Percentiles rank a stretch among this genome's conserved stretches.
phyloP scores from a whole-genome alignment of 768 basidiomycete species.

The Lentinula guzmanii region DNA sequence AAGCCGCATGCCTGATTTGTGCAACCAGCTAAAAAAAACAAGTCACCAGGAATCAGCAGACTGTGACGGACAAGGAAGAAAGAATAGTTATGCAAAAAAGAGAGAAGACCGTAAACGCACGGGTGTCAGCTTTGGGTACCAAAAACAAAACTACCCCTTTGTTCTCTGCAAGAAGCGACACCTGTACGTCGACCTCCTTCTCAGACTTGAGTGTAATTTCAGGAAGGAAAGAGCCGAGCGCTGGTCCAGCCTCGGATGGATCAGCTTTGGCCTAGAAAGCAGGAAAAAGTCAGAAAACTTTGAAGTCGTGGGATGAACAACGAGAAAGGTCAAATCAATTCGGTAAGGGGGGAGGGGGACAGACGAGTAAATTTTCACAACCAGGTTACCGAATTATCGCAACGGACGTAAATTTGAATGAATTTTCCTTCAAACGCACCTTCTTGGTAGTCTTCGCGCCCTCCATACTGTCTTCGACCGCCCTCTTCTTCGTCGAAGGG shows the following conservation, averaged over 20 bases:
- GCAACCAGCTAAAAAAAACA: conserved; percentile 61
- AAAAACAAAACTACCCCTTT: conserved; percentile 78
- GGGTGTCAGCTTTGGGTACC: conserved; percentile 82
- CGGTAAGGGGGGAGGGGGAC: too few relatives aligned
- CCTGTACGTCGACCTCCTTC: conserved; percentile 72
- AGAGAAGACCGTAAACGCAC: conserved; percentile 33
- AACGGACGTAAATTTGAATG: too few relatives aligned
- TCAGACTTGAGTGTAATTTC: conserved; percentile 73
- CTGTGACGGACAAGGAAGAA: neutral
- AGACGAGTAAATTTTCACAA: too few relatives aligned
- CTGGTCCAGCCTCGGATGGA: neutral
- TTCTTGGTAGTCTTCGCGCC: neutral
- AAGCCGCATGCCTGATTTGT: conserved; percentile 92
- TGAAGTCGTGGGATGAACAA: neutral
- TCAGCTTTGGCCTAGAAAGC: neutral
- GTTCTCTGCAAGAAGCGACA: conserved; percentile 56
- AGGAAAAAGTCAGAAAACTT: neutral
- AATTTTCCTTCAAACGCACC: neutral
- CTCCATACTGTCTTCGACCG: neutral
- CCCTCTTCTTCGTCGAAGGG: conserved; percentile 4
- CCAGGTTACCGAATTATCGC: too few relatives aligned
- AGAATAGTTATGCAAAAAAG: neutral
- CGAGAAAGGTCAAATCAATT: neutral
- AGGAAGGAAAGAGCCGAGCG: conserved; percentile 70
- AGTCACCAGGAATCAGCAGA: neutral